These are phyloP conservation scores for Auricularia heimuer DNA, from an alignment of 768 basidiomycete genomes.

Conservation along the genomic window DNA sequence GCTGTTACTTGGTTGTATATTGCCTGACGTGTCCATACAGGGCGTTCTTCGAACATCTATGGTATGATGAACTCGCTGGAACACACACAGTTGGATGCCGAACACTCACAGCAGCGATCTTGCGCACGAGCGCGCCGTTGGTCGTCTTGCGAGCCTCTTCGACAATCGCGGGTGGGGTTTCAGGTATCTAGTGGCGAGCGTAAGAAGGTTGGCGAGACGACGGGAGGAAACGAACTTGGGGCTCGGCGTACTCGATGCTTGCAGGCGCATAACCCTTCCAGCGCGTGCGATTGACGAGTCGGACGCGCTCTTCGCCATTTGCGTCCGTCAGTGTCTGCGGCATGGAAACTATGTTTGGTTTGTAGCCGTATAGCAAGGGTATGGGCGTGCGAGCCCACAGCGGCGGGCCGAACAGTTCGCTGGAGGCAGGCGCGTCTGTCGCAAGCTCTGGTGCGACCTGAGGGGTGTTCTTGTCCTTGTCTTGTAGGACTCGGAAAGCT, in stretches of 20 bases:
- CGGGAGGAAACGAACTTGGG: conserved; percentile 26
- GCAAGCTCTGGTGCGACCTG: neutral
- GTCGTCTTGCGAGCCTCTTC: conserved; percentile 48
- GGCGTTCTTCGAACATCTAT: conserved; percentile 64
- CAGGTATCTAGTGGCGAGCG: too few relatives aligned
- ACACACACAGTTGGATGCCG: too few relatives aligned
- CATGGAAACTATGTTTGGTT: conserved; percentile 38
- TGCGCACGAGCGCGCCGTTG: conserved; percentile 44
- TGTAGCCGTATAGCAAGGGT: conserved; percentile 73
- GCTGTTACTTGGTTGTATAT: conserved; percentile 72
- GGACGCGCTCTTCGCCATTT: conserved; percentile 69
- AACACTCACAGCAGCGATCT: conserved; percentile 39
- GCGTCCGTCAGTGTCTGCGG: conserved; percentile 56
- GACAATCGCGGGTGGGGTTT: conserved; percentile 50
- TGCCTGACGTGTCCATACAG: conserved; percentile 83
- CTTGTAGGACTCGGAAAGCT: conserved; percentile 57
- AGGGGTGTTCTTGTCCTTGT: conserved; percentile 33
- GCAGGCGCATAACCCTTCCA: conserved; percentile 78
- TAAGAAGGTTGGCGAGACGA: conserved; percentile 41
- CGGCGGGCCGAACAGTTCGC: conserved; percentile 39
- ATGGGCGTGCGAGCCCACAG: conserved; percentile 76
- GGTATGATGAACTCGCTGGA: neutral
- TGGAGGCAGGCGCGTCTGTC: too few relatives aligned
- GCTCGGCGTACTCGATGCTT: conserved; percentile 57
- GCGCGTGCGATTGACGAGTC: conserved; percentile 77